Conservation (phyloP, 139 green algal genomes). For the Tetraselmis striata region DNA sequence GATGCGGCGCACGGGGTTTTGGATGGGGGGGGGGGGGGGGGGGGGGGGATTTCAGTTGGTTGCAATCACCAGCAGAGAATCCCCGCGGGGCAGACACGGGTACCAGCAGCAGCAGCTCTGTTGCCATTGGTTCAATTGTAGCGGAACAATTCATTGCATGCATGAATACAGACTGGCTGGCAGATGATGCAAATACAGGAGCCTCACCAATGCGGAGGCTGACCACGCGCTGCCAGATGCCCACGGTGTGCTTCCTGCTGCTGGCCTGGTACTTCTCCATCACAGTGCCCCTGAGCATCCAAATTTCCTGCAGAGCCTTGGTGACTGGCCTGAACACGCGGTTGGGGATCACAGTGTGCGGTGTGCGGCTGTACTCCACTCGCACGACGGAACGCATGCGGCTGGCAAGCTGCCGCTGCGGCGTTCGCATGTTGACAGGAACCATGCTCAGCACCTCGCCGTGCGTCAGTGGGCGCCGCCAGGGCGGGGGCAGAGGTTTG, state of each 20-base stretch:
- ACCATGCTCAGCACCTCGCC: not conserved
- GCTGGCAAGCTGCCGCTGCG: not conserved
- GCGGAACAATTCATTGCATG: no score
- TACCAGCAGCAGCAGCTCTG: no score
- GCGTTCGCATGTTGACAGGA: not conserved
- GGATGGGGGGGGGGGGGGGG: no score
- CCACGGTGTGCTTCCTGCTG: not conserved
- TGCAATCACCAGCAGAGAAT: no score
- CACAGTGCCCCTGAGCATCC: not conserved
- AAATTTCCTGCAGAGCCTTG: not conserved
- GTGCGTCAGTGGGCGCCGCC: not conserved
- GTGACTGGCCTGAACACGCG: not conserved
- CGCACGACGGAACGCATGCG: not conserved
- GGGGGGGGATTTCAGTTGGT: no score
- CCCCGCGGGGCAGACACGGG: no score
- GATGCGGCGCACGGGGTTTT: no score
- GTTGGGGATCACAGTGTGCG: not conserved
- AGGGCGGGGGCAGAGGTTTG: not conserved
- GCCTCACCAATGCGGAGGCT: not conserved
- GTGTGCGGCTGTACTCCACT: not conserved
- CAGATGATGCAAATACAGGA: no score
- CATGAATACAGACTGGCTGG: no score
- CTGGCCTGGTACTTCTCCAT: not conserved
- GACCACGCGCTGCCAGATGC: not conserved
- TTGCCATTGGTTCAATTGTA: no score